Percentiles rank a stretch among this genome's conserved stretches.
Conservation (phyloP, 164 flowering plant species). For the Amborella trichopoda region DNA sequence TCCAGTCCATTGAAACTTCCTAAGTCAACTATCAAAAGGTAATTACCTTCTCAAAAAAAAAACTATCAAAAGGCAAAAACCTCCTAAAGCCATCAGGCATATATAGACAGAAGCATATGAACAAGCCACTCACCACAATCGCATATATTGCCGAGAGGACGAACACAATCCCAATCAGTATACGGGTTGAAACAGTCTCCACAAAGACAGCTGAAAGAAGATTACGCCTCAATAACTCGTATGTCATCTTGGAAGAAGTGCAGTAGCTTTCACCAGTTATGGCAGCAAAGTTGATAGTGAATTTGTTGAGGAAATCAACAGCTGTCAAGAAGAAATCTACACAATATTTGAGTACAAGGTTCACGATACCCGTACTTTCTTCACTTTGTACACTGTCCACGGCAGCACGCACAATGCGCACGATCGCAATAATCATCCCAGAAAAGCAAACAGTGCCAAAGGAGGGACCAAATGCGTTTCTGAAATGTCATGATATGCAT, state of each 20-base stretch:
- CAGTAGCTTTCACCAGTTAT: constrained; percentile 52
- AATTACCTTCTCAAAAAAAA: not conserved
- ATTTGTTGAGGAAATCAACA: constrained; percentile 52
- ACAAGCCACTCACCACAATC: constrained; percentile 26
- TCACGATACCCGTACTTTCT: constrained; percentile 28
- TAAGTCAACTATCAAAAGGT: not conserved
- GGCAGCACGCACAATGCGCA: constrained; percentile 39
- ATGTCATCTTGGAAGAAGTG: constrained; percentile 48
- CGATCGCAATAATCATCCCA: constrained; percentile 34
- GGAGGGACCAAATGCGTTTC: constrained; percentile 56
- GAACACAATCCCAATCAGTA: constrained; percentile 38
- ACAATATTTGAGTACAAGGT: constrained; percentile 29
- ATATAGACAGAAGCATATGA: not conserved
- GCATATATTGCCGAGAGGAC: constrained; percentile 48
- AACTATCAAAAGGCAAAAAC: not conserved
- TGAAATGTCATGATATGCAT: too few species aligned
- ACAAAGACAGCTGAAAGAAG: constrained; percentile 60
- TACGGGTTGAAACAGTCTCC: constrained; percentile 48
- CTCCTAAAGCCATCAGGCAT: not conserved
- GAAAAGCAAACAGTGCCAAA: constrained; percentile 53
- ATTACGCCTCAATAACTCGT: constrained; percentile 49
- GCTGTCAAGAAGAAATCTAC: constrained; percentile 31
- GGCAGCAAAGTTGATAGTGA: constrained; percentile 57
- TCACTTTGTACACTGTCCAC: constrained; percentile 44
- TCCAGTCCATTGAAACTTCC: not conserved